phyloP scores from a whole-genome alignment of 2,329 filamentous ascomycete species.

The Lasiodiplodia sp. region DNA sequence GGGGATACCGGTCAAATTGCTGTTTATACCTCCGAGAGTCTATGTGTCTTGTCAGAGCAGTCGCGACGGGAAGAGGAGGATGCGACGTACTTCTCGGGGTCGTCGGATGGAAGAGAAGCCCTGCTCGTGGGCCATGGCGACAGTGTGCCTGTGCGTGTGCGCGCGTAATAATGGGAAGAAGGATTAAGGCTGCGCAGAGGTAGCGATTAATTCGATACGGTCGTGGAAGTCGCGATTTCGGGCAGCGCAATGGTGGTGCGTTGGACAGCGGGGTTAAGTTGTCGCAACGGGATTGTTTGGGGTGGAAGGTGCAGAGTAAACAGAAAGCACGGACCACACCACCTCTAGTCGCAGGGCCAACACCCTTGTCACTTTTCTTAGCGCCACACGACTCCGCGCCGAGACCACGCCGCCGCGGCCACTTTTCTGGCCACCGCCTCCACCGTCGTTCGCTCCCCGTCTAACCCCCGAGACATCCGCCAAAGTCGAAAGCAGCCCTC shows the following conservation, averaged over 20 bases:
- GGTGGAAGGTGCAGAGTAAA: constrained; percentile 5
- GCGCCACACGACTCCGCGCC: constrained; percentile 13
- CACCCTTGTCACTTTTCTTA: constrained; percentile 9
- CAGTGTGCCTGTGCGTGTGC: background rate
- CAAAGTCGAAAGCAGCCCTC: constrained; percentile 33
- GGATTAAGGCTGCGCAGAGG: background rate
- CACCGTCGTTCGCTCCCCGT: constrained; percentile 24
- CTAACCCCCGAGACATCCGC: constrained; percentile 10
- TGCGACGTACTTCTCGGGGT: constrained; percentile 80
- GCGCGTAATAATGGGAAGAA: background rate
- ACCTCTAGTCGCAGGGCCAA: background rate
- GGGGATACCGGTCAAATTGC: constrained; percentile 79
- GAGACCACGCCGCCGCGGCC: constrained; percentile 5
- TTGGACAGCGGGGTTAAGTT: background rate
- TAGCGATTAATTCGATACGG: background rate
- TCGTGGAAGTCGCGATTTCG: background rate
- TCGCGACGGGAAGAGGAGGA: constrained; percentile 29
- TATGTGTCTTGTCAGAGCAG: constrained; percentile 47
- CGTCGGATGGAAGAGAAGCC: constrained; percentile 91
- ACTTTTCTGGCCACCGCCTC: constrained; percentile 30
- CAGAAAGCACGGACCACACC: background rate
- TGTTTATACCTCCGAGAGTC: constrained; percentile 86
- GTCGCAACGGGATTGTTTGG: constrained; percentile 14
- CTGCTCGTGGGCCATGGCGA: constrained; percentile 81
- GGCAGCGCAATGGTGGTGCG: constrained; percentile 7